These are phyloP conservation scores for Silene latifolia DNA, from an alignment of 148 eudicot species.

Conservation along the genomic window DNA sequence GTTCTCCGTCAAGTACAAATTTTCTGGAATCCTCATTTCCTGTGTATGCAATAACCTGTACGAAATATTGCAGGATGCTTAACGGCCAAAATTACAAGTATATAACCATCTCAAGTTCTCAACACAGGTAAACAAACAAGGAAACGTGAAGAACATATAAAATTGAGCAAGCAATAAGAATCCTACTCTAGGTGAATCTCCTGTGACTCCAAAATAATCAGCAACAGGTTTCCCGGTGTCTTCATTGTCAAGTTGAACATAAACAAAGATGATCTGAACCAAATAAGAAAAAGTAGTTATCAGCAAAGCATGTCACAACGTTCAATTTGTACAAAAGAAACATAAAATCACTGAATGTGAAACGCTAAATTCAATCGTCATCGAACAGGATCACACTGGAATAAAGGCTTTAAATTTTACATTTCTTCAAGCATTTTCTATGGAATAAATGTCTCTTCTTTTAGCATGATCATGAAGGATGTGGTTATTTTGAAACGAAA, in stretches of 20 bases:
- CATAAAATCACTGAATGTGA: not conserved
- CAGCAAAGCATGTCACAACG: not conserved
- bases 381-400: not conserved
- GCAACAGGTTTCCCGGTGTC: conserved; percentile 88
- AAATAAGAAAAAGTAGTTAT: not conserved
- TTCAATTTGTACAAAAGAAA: not conserved
- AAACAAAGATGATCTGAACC: conserved; percentile 74
- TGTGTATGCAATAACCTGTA: conserved; percentile 68
- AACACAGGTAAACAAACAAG: not conserved
- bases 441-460: not conserved
- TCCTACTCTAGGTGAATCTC: conserved; percentile 59
- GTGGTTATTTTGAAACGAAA: no score
- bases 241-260: conserved; percentile 73
- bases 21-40: conserved; percentile 72
- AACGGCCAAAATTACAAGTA: not conserved
- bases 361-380: not conserved
- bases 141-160: conserved; percentile 9
- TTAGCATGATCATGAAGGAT: not conserved
- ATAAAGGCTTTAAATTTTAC: not conserved
- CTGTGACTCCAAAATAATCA: conserved; percentile 79
- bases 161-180: not conserved
- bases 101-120: not conserved
- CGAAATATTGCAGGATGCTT: conserved; percentile 13
- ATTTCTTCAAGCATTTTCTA: not conserved
- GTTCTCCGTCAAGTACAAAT: conserved; percentile 52